Evolutionary conservation across 371 early-diverging fungal genomes (phyloP).

Genomic region (Haplosporangium sp.): DNA sequence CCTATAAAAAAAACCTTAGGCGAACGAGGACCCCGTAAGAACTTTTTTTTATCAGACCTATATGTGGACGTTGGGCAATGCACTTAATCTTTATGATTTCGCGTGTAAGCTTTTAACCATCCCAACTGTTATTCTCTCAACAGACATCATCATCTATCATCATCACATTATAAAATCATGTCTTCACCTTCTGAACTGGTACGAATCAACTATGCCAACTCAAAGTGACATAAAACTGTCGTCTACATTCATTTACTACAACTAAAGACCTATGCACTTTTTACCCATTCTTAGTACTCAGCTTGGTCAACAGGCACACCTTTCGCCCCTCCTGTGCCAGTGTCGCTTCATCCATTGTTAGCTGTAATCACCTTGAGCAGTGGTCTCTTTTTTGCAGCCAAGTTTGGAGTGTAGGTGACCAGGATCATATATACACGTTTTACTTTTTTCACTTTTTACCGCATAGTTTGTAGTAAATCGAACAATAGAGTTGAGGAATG

Average conservation of each 20-base stretch:
- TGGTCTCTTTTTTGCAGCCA: conserved; percentile 50
- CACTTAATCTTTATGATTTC: not conserved
- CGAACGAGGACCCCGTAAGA: not conserved
- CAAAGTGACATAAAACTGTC: not conserved
- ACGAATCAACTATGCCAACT: not conserved
- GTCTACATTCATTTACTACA: not conserved
- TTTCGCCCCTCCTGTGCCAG: conserved; percentile 39
- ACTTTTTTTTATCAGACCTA: not conserved
- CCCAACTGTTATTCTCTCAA: too few relatives aligned
- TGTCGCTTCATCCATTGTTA: conserved; percentile 25
- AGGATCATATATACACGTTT: not conserved
- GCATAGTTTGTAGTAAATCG: too few relatives aligned
- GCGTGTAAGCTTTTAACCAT: not conserved
- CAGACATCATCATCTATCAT: not conserved
- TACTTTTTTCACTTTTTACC: too few relatives aligned
- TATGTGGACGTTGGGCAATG: not conserved
- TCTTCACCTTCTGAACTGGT: conserved; percentile 37
- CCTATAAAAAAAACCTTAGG: not conserved
- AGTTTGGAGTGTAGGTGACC: conserved; percentile 46
- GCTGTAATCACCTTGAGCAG: conserved; percentile 18
- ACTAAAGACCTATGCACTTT: not conserved
- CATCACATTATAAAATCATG: not conserved
- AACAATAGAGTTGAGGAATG: not conserved
- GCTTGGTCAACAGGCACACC: conserved; percentile 48
- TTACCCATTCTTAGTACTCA: conserved; percentile 12